phyloP scores from a whole-genome alignment of 2,329 filamentous ascomycete genomes.

The Aspergillus phoenicis region DNA sequence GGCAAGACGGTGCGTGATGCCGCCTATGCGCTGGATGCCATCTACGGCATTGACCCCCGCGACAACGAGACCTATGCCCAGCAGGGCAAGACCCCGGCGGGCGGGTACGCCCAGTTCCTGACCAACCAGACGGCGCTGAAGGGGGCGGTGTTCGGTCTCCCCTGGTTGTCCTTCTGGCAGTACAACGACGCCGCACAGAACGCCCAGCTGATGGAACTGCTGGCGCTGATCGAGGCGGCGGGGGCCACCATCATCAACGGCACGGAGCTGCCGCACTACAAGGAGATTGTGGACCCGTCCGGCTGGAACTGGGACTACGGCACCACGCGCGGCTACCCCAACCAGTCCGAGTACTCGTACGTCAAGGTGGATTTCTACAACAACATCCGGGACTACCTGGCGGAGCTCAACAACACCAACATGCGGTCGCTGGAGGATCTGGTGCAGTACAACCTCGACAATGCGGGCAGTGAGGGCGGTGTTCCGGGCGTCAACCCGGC shows the following conservation, averaged over 20 bases:
- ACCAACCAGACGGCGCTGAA: slow-evolving; percentile 57
- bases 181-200: slow-evolving; percentile 61
- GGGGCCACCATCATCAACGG: slow-evolving; percentile 70
- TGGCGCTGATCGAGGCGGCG: slow-evolving; percentile 59
- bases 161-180: slow-evolving; percentile 72
- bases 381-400: slow-evolving; percentile 65
- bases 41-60: slow-evolving; percentile 63
- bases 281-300: slow-evolving; percentile 63
- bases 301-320: slow-evolving; percentile 79
- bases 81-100: slow-evolving; percentile 54
- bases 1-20: slow-evolving; percentile 71
- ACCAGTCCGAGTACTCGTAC: slow-evolving; percentile 73
- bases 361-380: slow-evolving; percentile 67
- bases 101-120: slow-evolving; percentile 62
- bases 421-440: slow-evolving; percentile 65
- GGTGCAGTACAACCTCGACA: slow-evolving; percentile 64
- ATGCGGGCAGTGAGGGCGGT: slow-evolving; percentile 69
- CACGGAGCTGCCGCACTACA: slow-evolving; percentile 67
- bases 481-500: slow-evolving; percentile 63
- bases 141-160: slow-evolving; percentile 68
- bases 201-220: slow-evolving; percentile 52
- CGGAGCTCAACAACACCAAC: slow-evolving; percentile 63
- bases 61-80: slow-evolving; percentile 70
- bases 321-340: slow-evolving; percentile 62
- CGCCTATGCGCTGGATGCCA: slow-evolving; percentile 66